Conservation (phyloP, 495 filamentous ascomycete genomes). For the Aspergillus taichungensis region DNA sequence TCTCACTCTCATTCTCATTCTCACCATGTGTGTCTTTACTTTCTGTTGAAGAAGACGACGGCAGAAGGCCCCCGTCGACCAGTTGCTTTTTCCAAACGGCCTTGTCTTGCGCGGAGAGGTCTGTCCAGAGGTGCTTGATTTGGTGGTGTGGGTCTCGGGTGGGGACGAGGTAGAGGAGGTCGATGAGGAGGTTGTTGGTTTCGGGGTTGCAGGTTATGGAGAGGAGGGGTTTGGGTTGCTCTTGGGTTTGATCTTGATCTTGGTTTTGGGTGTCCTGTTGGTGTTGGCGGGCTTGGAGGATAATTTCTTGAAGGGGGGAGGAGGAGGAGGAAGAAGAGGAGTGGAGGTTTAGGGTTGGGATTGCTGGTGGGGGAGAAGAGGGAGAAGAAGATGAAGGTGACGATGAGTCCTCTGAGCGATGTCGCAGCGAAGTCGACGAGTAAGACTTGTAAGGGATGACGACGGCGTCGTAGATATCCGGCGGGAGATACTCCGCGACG, state of each 20-base stretch:
- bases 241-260: not conserved
- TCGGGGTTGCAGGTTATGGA: slow-evolving; percentile 2
- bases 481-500: slow-evolving; percentile 36
- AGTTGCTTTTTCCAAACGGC: slow-evolving; percentile 61
- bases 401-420: not conserved
- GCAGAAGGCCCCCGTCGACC: not conserved
- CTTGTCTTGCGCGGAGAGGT: slow-evolving; percentile 49
- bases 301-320: not conserved
- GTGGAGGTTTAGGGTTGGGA: not conserved
- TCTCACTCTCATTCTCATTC: too few relatives aligned
- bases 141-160: slow-evolving; percentile 5
- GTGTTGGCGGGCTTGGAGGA: too few relatives aligned
- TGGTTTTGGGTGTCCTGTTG: not conserved
- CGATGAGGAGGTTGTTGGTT: slow-evolving; percentile 3
- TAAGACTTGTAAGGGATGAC: slow-evolving; percentile 9
- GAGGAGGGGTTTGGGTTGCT: not conserved
- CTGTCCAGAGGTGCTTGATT: slow-evolving; percentile 54
- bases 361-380: not conserved
- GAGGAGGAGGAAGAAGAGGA: not conserved
- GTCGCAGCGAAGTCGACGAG: too few relatives aligned
- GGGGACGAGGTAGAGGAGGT: slow-evolving; percentile 19
- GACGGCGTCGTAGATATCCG: slow-evolving; percentile 20
- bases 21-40: slow-evolving; percentile 1
- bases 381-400: not conserved
- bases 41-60: slow-evolving; percentile 36